These are phyloP conservation scores for Grosmannia clavigera DNA, from an alignment of 2,329 filamentous ascomycete species.

Conservation along the genomic window DNA sequence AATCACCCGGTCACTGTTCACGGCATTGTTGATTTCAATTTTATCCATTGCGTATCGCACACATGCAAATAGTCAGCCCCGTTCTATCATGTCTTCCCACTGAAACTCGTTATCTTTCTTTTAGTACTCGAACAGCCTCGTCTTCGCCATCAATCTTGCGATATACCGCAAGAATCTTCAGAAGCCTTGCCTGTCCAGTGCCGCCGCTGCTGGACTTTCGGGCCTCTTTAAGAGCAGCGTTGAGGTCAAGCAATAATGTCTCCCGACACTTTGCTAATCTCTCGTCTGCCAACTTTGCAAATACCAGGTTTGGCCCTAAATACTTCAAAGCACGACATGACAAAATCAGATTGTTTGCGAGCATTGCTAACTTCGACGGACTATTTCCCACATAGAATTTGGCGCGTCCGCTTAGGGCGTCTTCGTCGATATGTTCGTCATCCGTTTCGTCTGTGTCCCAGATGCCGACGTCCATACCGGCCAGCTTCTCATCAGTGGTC, in stretches of 20 bases:
- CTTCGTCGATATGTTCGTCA: slow-evolving; percentile 20
- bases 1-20: background rate
- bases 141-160: slow-evolving; percentile 36
- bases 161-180: slow-evolving; percentile 43
- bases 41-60: background rate
- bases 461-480: background rate
- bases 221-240: slow-evolving; percentile 32
- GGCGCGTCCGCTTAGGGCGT: slow-evolving; percentile 18
- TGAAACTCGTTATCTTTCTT: slow-evolving; percentile 18
- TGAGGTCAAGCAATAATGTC: slow-evolving; percentile 43
- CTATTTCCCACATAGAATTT: slow-evolving; percentile 29
- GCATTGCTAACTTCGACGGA: slow-evolving; percentile 30
- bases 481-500: background rate
- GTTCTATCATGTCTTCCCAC: background rate
- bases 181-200: slow-evolving; percentile 29
- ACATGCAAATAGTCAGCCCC: background rate
- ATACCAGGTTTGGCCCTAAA: slow-evolving; percentile 34
- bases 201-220: slow-evolving; percentile 16
- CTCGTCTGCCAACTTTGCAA: slow-evolving; percentile 39
- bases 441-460: slow-evolving; percentile 15
- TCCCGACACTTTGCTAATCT: slow-evolving; percentile 40
- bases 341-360: slow-evolving; percentile 33
- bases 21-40: background rate
- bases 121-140: slow-evolving; percentile 39
- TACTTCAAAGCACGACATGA: slow-evolving; percentile 29